These are phyloP conservation scores for Collybia mongolica DNA, from an alignment of 768 basidiomycete genomes.

Conservation along the genomic window DNA sequence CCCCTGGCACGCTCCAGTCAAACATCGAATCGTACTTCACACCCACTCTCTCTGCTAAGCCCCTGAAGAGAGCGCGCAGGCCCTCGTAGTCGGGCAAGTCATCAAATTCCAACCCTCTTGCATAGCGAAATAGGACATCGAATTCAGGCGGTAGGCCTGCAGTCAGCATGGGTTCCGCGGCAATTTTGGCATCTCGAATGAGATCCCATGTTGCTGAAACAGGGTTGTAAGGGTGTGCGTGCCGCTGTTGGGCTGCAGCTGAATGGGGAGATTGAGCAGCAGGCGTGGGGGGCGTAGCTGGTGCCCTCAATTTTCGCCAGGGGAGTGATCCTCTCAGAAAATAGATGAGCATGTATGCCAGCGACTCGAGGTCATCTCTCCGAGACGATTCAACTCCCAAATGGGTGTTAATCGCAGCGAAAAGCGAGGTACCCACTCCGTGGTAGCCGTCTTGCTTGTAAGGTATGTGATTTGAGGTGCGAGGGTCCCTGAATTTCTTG, in stretches of 20 bases:
- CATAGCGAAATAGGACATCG: conserved; percentile 77
- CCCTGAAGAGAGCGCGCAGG: conserved; percentile 69
- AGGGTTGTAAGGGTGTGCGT: conserved; percentile 41
- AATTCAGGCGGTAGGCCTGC: conserved; percentile 80
- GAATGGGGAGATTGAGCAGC: conserved; percentile 17
- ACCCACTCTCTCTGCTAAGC: conserved; percentile 51
- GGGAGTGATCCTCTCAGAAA: conserved; percentile 77
- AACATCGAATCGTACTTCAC: conserved; percentile 52
- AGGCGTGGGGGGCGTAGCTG: conserved; percentile 30
- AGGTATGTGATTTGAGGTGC: conserved; percentile 65
- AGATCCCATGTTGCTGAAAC: conserved; percentile 74
- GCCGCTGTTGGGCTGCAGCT: conserved; percentile 4
- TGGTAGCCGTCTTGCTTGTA: conserved; percentile 75
- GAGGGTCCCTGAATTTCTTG: conserved; percentile 70
- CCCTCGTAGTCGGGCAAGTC: conserved; percentile 90
- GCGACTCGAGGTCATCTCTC: conserved; percentile 76
- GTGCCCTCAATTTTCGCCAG: conserved; percentile 72
- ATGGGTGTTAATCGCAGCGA: conserved; percentile 74
- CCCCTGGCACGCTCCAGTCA: conserved; percentile 37
- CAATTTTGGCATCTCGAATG: conserved; percentile 72
- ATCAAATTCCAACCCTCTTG: conserved; percentile 80
- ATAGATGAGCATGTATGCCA: conserved; percentile 83
- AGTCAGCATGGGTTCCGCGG: conserved; percentile 64
- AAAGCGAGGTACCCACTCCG: conserved; percentile 77
- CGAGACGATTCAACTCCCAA: conserved; percentile 75